phyloP scores from a whole-genome alignment of 2,329 filamentous ascomycete species.

The Cladosporium sp. region DNA sequence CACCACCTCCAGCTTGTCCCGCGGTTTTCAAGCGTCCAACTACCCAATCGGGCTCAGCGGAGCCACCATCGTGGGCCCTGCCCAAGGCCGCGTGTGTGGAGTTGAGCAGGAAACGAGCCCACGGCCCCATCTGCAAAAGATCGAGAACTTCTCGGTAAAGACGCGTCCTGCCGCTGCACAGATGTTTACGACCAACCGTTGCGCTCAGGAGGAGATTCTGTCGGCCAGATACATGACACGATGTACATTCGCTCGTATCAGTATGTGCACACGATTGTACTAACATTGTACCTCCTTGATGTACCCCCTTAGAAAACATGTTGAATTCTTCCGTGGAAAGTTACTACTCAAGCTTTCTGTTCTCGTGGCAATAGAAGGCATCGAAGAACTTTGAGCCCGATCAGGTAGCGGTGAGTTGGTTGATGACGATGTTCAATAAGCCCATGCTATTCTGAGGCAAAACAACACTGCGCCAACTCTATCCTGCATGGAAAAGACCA shows the following conservation, averaged over 20 bases:
- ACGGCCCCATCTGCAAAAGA: conserved; percentile 18
- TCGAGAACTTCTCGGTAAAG: conserved; percentile 16
- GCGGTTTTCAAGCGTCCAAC: conserved; percentile 14
- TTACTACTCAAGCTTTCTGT: not conserved
- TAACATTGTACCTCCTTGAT: not conserved
- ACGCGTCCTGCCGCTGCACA: conserved; percentile 20
- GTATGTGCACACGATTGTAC: not conserved
- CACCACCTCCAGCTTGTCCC: conserved; percentile 2
- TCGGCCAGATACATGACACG: not conserved
- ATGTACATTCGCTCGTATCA: conserved; percentile 6
- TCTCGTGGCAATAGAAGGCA: not conserved
- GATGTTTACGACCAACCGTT: conserved; percentile 13
- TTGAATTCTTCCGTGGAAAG: not conserved
- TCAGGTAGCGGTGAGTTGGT: conserved; percentile 1
- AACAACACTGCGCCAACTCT: not conserved
- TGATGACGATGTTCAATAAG: conserved; percentile 3
- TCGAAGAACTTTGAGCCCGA: conserved; percentile 3
- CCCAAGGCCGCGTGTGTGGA: conserved; percentile 17
- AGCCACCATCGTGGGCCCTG: conserved; percentile 7
- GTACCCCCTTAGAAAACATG: not conserved
- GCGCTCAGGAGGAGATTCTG: conserved; percentile 17
- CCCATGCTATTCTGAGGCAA: conserved; percentile 7
- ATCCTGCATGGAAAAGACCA: not conserved
- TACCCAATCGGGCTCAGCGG: conserved; percentile 14
- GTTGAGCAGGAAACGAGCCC: conserved; percentile 1